Evolutionary conservation across 2,329 filamentous ascomycete genomes (phyloP).

Genomic region (Thelonectria rubi): DNA sequence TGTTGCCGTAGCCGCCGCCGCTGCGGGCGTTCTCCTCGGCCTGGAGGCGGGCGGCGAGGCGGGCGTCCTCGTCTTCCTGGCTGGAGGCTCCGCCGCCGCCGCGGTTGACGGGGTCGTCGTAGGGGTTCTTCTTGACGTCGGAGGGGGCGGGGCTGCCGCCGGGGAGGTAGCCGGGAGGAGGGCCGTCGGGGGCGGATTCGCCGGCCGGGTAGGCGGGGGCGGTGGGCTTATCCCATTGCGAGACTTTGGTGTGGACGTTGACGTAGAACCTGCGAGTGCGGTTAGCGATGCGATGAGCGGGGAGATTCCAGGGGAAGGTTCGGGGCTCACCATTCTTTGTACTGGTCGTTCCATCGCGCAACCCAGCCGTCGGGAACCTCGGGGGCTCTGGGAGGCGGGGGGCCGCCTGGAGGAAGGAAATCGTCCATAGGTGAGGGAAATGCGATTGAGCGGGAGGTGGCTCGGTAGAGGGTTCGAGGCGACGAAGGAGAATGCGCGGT

Average conservation of each 20-base stretch:
- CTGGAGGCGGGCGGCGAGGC: conserved; percentile 79
- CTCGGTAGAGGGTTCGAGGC: background rate
- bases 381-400: conserved; percentile 69
- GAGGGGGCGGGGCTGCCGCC: conserved; percentile 50
- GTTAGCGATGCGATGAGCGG: conserved; percentile 24
- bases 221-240: conserved; percentile 88
- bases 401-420: conserved; percentile 62
- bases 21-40: conserved; percentile 80
- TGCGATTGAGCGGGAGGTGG: background rate
- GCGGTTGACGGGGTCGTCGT: conserved; percentile 55
- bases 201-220: conserved; percentile 67
- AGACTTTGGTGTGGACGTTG: conserved; percentile 86
- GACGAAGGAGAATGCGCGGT: conserved; percentile 1
- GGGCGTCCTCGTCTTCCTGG: conserved; percentile 72
- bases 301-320: background rate
- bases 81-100: conserved; percentile 48
- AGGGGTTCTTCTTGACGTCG: conserved; percentile 77
- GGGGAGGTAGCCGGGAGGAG: conserved; percentile 73
- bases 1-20: conserved; percentile 46
- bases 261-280: conserved; percentile 78
- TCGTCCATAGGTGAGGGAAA: conserved; percentile 57
- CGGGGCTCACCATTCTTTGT: conserved; percentile 77
- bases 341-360: conserved; percentile 85
- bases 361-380: conserved; percentile 77
- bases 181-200: conserved; percentile 59